phyloP scores from a whole-genome alignment of 1,284 basidiomycete genomes.

The Cryptococcus wingfieldii region DNA sequence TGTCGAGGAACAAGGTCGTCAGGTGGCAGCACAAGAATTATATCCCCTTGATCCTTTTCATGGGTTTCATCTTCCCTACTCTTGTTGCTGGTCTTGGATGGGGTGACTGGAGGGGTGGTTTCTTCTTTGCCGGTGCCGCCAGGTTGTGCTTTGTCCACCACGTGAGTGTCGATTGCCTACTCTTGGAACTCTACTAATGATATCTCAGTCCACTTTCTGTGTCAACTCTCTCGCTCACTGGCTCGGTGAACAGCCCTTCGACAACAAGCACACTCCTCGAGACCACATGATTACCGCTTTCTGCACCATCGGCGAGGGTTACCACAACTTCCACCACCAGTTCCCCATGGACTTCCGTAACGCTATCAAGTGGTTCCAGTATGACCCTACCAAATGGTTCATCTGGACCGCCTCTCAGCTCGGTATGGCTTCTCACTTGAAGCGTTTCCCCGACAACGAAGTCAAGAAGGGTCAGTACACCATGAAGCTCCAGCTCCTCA shows the following conservation, averaged over 20 bases:
- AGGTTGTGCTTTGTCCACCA: slow-evolving; percentile 84
- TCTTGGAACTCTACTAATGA: background rate
- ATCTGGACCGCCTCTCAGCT: slow-evolving; percentile 63
- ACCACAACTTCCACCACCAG: slow-evolving; percentile 93
- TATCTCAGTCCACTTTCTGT: slow-evolving; percentile 76
- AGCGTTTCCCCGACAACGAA: slow-evolving; percentile 91
- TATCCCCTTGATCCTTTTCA: slow-evolving; percentile 63
- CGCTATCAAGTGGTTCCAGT: slow-evolving; percentile 88
- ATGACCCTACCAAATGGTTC: slow-evolving; percentile 76
- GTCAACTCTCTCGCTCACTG: slow-evolving; percentile 93
- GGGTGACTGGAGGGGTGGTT: slow-evolving; percentile 80
- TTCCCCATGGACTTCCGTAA: slow-evolving; percentile 94
- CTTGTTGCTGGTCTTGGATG: slow-evolving; percentile 71
- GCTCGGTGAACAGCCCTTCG: slow-evolving; percentile 86
- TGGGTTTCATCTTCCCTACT: slow-evolving; percentile 72
- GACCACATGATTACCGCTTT: slow-evolving; percentile 84
- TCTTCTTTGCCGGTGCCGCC: slow-evolving; percentile 77
- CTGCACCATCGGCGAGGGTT: slow-evolving; percentile 85
- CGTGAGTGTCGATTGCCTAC: slow-evolving; percentile 52
- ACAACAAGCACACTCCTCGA: slow-evolving; percentile 90
- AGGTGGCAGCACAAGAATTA: slow-evolving; percentile 83
- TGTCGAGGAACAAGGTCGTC: slow-evolving; percentile 70
- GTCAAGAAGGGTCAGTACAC: slow-evolving; percentile 85
- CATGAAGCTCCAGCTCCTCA: slow-evolving; percentile 82
- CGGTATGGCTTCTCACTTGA: slow-evolving; percentile 79